These are phyloP conservation scores for Porcisia hertigi DNA, from an alignment of 208 protist species.

Conservation along the genomic window DNA sequence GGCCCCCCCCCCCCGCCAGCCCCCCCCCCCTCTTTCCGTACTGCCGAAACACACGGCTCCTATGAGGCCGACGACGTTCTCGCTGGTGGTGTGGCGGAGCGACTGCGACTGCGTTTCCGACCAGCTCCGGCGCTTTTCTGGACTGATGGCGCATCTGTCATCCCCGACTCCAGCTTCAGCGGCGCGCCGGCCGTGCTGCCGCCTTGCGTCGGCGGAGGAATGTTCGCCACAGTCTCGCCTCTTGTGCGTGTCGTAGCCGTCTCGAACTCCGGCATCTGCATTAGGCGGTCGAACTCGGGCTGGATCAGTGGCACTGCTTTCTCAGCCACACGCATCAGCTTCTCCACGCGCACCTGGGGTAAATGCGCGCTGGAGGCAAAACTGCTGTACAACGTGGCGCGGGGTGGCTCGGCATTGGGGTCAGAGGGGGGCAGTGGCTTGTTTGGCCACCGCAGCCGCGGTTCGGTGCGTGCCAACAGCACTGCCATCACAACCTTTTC, in stretches of 20 bases:
- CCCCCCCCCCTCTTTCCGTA: neutral
- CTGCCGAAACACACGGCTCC: neutral
- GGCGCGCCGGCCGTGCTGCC: neutral
- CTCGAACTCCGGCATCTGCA: constrained; percentile 15
- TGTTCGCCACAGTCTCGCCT: constrained; percentile 11
- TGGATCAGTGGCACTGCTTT: constrained; percentile 32
- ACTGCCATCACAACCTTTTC: constrained; percentile 60
- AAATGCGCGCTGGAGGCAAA: constrained; percentile 70
- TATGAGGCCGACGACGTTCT: neutral
- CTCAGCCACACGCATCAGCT: constrained; percentile 52
- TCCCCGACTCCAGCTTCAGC: neutral
- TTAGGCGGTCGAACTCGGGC: constrained; percentile 34
- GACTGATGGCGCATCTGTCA: neutral
- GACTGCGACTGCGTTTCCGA: constrained; percentile 6
- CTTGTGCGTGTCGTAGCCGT: constrained; percentile 7
- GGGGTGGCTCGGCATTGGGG: constrained; percentile 22
- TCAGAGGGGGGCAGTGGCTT: constrained; percentile 32
- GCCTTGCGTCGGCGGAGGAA: neutral
- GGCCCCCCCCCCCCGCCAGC: neutral
- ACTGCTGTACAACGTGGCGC: constrained; percentile 47
- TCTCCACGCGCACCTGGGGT: constrained; percentile 48
- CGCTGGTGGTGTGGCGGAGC: neutral
- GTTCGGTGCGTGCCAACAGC: constrained; percentile 52
- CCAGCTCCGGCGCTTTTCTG: neutral
- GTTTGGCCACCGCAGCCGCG: constrained; percentile 41